Evolutionary conservation across 352 stramenopile genomes (phyloP).

Genomic region (Pythium utonaiense): DNA sequence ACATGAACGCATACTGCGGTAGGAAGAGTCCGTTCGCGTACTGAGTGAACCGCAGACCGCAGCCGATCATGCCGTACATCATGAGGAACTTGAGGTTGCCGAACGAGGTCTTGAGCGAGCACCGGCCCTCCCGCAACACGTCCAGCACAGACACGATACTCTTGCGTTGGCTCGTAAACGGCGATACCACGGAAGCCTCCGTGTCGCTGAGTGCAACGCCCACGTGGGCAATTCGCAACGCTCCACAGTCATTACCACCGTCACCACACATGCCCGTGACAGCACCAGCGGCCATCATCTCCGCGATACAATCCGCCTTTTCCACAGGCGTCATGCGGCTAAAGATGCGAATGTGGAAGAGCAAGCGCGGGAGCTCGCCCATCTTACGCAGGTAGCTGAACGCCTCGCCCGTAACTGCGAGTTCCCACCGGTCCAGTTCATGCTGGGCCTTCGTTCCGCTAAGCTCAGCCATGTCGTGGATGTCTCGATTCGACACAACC

Average conservation of each 20-base stretch:
- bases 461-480: slow-evolving; percentile 36
- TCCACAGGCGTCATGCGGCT: slow-evolving; percentile 70
- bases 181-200: slow-evolving; percentile 78
- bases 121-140: slow-evolving; percentile 82
- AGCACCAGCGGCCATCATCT: slow-evolving; percentile 56
- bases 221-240: slow-evolving; percentile 89
- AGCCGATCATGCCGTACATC: slow-evolving; percentile 68
- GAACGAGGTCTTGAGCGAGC: slow-evolving; percentile 81
- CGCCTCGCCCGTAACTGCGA: slow-evolving; percentile 63
- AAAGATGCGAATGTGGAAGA: slow-evolving; percentile 74
- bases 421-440: slow-evolving; percentile 27
- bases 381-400: slow-evolving; percentile 72
- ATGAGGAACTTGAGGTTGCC: slow-evolving; percentile 86
- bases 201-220: slow-evolving; percentile 86
- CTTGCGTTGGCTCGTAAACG: slow-evolving; percentile 81
- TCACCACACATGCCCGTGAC: slow-evolving; percentile 85
- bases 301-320: slow-evolving; percentile 66
- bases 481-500: slow-evolving; percentile 43
- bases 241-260: slow-evolving; percentile 89
- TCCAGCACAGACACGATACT: slow-evolving; percentile 75
- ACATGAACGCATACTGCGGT: slow-evolving; percentile 71
- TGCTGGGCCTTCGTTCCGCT: slow-evolving; percentile 26
- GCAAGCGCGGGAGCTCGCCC: slow-evolving; percentile 44
- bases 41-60: slow-evolving; percentile 55
- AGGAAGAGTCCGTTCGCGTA: slow-evolving; percentile 75